A percentile compares a stretch with the other conserved stretches of the same genome.
phyloP scores from a whole-genome alignment of 441 rosid genomes.

The Populus trichocarpa region DNA sequence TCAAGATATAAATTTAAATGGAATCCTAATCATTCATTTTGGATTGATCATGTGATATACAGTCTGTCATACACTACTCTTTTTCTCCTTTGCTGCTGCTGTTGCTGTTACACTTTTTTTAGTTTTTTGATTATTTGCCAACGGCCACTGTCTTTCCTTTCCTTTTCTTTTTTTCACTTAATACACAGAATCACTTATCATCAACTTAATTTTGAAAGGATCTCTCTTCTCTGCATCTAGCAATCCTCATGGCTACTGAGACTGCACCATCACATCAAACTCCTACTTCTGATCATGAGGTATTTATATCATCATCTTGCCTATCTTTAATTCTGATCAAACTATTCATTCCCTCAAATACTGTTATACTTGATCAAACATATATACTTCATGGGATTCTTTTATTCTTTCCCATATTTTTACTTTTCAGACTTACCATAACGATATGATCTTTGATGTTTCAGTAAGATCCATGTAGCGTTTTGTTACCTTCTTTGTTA shows the following conservation, averaged over 20 bases:
- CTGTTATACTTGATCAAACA: neutral
- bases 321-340: neutral
- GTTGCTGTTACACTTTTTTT: neutral
- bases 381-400: neutral
- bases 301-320: neutral
- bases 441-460: neutral
- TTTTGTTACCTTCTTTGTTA: neutral
- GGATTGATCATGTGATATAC: constrained; percentile 24
- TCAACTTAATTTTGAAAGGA: constrained; percentile 3
- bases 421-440: neutral
- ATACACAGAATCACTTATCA: neutral
- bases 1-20: neutral
- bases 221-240: neutral
- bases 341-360: too few relatives aligned
- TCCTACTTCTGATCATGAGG: constrained; percentile 14
- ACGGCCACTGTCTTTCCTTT: neutral
- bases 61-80: constrained; percentile 16
- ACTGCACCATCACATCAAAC: constrained; percentile 16
- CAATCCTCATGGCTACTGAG: constrained; percentile 22
- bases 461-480: neutral
- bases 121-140: neutral
- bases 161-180: neutral
- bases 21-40: constrained; percentile 22
- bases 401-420: neutral
- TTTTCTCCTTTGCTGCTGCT: neutral